phyloP scores from a whole-genome alignment of 139 green algal species.

The Mychonastes homosphaera region DNA sequence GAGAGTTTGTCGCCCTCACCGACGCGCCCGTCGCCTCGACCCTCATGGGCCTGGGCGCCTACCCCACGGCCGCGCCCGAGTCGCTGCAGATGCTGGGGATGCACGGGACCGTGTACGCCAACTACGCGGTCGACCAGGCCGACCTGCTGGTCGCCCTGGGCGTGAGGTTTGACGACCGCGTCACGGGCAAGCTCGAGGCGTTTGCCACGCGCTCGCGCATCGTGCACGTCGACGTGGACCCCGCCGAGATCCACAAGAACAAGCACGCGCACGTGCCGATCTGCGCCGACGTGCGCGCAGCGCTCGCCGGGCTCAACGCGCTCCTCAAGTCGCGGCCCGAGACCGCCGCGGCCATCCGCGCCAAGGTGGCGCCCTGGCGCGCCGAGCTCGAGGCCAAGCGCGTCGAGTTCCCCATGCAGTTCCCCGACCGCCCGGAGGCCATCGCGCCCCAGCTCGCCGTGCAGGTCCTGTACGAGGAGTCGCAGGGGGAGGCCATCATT shows the following conservation, averaged over 20 bases:
- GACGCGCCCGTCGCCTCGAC: constrained; percentile 84
- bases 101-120: constrained; percentile 95
- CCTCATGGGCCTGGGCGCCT: constrained; percentile 88
- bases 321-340: constrained; percentile 32
- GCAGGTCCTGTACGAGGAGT: constrained; percentile 85
- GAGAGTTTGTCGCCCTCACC: constrained; percentile 65
- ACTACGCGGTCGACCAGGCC: constrained; percentile 89
- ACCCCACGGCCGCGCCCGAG: constrained; percentile 37
- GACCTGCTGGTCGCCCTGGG: constrained; percentile 94
- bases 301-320: constrained; percentile 61
- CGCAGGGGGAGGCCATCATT: constrained; percentile 88
- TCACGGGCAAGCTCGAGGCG: constrained; percentile 94
- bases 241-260: constrained; percentile 99
- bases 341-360: not conserved
- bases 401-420: constrained; percentile 72
- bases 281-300: constrained; percentile 54
- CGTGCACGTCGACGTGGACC: constrained; percentile 98
- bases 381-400: constrained; percentile 52
- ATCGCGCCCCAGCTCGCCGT: constrained; percentile 97
- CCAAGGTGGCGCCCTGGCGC: constrained; percentile 35
- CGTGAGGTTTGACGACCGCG: constrained; percentile 98
- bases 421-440: constrained; percentile 68
- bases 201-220: constrained; percentile 86
- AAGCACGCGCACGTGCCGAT: constrained; percentile 86
- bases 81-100: constrained; percentile 94